phyloP scores from a whole-genome alignment of 768 basidiomycete genomes.

The Psilocybe tampanensis region DNA sequence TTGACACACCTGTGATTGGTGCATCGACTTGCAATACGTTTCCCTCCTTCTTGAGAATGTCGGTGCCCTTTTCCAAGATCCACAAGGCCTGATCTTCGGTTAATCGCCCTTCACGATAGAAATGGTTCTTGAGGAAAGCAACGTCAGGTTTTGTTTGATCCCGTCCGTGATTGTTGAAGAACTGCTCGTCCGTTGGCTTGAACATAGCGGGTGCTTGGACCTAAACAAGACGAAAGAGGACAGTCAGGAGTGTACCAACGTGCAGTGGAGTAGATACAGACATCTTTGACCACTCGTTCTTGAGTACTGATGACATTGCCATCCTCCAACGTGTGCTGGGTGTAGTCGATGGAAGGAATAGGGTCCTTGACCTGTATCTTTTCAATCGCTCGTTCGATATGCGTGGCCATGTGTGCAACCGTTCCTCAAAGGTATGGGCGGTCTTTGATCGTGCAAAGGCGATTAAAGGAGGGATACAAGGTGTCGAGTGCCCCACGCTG shows the following conservation, averaged over 20 bases:
- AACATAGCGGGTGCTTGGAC: constrained; percentile 98
- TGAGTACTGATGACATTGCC: constrained; percentile 90
- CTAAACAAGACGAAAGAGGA: constrained; percentile 38
- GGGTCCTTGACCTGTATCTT: constrained; percentile 58
- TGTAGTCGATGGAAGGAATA: constrained; percentile 76
- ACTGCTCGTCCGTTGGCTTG: constrained; percentile 90
- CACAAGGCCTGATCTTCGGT: constrained; percentile 95
- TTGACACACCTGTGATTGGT: constrained; percentile 87
- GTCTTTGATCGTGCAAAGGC: constrained; percentile 12
- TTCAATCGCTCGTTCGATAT: constrained; percentile 68
- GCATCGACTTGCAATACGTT: constrained; percentile 95
- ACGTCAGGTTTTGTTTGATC: constrained; percentile 93
- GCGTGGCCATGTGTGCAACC: constrained; percentile 44
- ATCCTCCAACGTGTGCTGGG: constrained; percentile 91
- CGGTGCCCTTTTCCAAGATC: constrained; percentile 88
- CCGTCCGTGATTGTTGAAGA: constrained; percentile 71
- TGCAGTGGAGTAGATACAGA: constrained; percentile 36
- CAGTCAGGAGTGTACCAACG: not conserved
- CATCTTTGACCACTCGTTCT: constrained; percentile 96
- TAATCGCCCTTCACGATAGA: constrained; percentile 93
- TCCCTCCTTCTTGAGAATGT: constrained; percentile 79
- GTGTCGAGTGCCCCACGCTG: not conserved
- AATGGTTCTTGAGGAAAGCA: constrained; percentile 98
- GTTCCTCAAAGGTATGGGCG: constrained; percentile 8
- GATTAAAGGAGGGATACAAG: constrained; percentile 13